phyloP scores from a whole-genome alignment of 2,329 filamentous ascomycete species.

The Chaetomium sp. region DNA sequence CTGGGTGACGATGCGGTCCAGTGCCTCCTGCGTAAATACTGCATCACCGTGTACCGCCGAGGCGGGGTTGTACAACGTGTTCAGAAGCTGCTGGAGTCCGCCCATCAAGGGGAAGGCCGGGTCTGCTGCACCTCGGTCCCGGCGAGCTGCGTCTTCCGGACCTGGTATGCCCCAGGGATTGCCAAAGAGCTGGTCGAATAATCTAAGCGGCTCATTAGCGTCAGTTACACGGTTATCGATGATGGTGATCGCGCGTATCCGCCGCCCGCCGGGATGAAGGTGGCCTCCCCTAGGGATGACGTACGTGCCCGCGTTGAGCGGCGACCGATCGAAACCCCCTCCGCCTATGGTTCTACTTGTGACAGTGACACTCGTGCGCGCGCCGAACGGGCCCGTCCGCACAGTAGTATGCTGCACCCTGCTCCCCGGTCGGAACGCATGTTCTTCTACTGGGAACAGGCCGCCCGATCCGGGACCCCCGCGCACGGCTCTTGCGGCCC shows the following conservation, averaged over 20 bases:
- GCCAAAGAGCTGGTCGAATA: constrained; percentile 52
- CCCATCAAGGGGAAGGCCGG: constrained; percentile 39
- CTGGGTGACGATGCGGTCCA: constrained; percentile 84
- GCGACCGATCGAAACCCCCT: constrained; percentile 3
- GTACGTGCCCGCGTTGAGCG: constrained; percentile 51
- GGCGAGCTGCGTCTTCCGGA: constrained; percentile 31
- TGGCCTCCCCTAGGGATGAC: constrained; percentile 31
- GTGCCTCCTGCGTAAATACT: constrained; percentile 85
- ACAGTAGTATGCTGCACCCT: constrained; percentile 45
- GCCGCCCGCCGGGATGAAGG: background rate
- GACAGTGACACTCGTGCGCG: constrained; percentile 51
- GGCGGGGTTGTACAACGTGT: constrained; percentile 54
- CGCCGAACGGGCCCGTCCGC: constrained; percentile 40
- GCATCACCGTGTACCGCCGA: constrained; percentile 69
- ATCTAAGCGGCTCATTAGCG: constrained; percentile 40
- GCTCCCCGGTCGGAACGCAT: background rate
- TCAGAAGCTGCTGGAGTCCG: constrained; percentile 56
- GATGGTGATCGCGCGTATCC: constrained; percentile 18
- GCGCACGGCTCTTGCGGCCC: constrained; percentile 28
- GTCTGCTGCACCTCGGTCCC: constrained; percentile 30
- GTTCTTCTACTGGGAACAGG: constrained; percentile 13
- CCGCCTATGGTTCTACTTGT: constrained; percentile 28
- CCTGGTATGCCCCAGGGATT: constrained; percentile 34
- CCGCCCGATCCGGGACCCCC: background rate
- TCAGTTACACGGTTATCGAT: constrained; percentile 39